Conservation (phyloP, 192 early-diverging fungal genomes). For the Phycomyces blakesleeanus region DNA sequence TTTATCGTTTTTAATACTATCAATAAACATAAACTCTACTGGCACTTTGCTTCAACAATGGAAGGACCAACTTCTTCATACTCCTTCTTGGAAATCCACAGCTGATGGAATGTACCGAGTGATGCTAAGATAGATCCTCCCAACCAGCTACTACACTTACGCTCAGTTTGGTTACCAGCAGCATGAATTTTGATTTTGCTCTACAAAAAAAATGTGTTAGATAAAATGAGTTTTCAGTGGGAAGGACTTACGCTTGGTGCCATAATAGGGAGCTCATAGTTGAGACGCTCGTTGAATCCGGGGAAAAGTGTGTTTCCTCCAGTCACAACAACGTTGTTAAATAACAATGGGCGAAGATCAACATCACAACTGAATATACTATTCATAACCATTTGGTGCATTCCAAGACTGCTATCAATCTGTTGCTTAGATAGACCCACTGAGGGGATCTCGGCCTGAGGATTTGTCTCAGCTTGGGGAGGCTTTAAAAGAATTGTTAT, state of each 20-base stretch:
- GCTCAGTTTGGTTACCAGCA: slow-evolving; percentile 73
- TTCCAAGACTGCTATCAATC: slow-evolving; percentile 44
- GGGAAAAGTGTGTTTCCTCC: slow-evolving; percentile 87
- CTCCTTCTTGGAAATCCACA: slow-evolving; percentile 96
- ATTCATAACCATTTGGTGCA: slow-evolving; percentile 72
- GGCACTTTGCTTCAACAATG: slow-evolving; percentile 85
- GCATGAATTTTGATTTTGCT: slow-evolving; percentile 80
- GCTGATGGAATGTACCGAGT: slow-evolving; percentile 95
- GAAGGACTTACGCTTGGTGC: slow-evolving; percentile 61
- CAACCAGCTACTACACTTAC: slow-evolving; percentile 93
- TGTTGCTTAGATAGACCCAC: slow-evolving; percentile 19
- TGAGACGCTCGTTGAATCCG: slow-evolving; percentile 83
- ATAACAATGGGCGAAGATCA: slow-evolving; percentile 81
- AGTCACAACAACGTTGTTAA: slow-evolving; percentile 80
- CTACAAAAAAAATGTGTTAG: slow-evolving; percentile 36
- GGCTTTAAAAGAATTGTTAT: neutral
- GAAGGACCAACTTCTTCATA: slow-evolving; percentile 85
- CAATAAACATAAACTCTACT: slow-evolving; percentile 35
- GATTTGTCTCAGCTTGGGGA: neutral
- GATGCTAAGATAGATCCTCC: slow-evolving; percentile 95
- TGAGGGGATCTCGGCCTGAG: slow-evolving; percentile 11
- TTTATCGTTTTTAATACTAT: too few species aligned
- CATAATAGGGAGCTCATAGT: slow-evolving; percentile 61
- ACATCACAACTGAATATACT: slow-evolving; percentile 78
- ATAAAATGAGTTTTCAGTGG: neutral